Evolutionary conservation across 495 filamentous ascomycete species (phyloP).

Genomic region (Articulospora tetracladia): DNA sequence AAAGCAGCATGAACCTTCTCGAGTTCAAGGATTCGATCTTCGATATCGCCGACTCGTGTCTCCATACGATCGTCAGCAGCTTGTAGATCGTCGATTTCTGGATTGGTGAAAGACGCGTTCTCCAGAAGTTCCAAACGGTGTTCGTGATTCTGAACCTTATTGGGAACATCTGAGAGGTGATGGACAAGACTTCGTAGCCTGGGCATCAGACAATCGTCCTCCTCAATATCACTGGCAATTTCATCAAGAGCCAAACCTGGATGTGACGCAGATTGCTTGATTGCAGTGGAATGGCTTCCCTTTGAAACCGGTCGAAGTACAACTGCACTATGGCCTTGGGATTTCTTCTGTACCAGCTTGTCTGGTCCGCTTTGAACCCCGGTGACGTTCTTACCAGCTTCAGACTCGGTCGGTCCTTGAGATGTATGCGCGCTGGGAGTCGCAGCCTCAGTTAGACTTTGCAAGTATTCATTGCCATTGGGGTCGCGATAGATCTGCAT

Average conservation of each 20-base stretch:
- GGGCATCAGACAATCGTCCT: slow-evolving; percentile 10
- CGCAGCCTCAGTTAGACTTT: slow-evolving; percentile 25
- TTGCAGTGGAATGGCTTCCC: slow-evolving; percentile 1
- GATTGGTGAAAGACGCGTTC: slow-evolving; percentile 53
- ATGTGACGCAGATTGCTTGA: slow-evolving; percentile 17
- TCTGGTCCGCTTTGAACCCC: slow-evolving; percentile 16
- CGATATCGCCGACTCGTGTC: slow-evolving; percentile 54
- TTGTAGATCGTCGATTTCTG: slow-evolving; percentile 52
- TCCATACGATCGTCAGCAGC: slow-evolving; percentile 56
- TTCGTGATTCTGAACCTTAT: slow-evolving; percentile 33
- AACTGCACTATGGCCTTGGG: background rate
- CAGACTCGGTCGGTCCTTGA: slow-evolving; percentile 13
- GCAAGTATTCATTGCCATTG: slow-evolving; percentile 14
- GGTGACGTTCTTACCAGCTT: slow-evolving; percentile 16
- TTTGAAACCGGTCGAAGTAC: background rate
- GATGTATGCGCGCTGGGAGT: slow-evolving; percentile 19
- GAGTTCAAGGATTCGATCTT: slow-evolving; percentile 56
- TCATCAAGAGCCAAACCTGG: background rate
- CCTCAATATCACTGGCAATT: background rate
- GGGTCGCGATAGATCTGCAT: slow-evolving; percentile 23
- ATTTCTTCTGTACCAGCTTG: slow-evolving; percentile 7
- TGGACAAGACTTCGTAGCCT: slow-evolving; percentile 12
- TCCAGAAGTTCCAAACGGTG: slow-evolving; percentile 58
- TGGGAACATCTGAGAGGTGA: slow-evolving; percentile 16
- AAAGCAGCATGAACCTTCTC: slow-evolving; percentile 43